Conservation (phyloP, 2,329 filamentous ascomycete species). For the Proliferodiscus dingleyae region DNA sequence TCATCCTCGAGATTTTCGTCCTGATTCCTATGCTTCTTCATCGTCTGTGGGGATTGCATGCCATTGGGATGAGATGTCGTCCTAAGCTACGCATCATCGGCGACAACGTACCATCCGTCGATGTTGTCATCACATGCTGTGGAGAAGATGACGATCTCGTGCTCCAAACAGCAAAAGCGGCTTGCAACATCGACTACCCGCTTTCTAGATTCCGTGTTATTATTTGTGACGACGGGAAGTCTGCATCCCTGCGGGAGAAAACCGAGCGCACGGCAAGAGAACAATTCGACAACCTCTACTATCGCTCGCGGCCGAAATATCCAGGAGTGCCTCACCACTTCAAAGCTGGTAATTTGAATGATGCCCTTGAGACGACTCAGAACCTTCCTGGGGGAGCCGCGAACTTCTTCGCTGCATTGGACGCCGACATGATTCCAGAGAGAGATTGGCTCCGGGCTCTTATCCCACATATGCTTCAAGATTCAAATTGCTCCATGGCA, state of each 20-base stretch:
- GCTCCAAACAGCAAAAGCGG: conserved; percentile 51
- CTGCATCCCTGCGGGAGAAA: conserved; percentile 36
- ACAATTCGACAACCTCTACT: conserved; percentile 46
- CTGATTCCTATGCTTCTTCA: no score
- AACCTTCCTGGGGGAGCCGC: conserved; percentile 50
- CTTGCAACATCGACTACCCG: conserved; percentile 52
- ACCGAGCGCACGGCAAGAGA: conserved; percentile 35
- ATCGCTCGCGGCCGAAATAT: conserved; percentile 38
- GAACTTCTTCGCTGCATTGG: conserved; percentile 57
- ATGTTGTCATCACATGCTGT: conserved; percentile 54
- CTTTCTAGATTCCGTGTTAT: conserved; percentile 47
- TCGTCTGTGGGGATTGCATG: no score
- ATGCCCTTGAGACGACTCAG: conserved; percentile 47
- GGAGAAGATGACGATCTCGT: conserved; percentile 52
- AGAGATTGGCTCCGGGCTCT: conserved; percentile 53
- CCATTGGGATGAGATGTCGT: no score
- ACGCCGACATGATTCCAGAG: conserved; percentile 66
- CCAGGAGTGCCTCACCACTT: conserved; percentile 44
- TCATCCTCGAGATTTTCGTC: no score
- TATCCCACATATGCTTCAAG: conserved; percentile 52
- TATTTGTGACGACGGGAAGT: conserved; percentile 51
- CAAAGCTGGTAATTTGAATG: conserved; percentile 62
- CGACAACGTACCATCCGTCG: conserved; percentile 47
- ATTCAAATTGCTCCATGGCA: conserved; percentile 53
- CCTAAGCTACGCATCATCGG: conserved; percentile 49